Conservation (phyloP, 352 stramenopile genomes). For the Pythium myriotylum region DNA sequence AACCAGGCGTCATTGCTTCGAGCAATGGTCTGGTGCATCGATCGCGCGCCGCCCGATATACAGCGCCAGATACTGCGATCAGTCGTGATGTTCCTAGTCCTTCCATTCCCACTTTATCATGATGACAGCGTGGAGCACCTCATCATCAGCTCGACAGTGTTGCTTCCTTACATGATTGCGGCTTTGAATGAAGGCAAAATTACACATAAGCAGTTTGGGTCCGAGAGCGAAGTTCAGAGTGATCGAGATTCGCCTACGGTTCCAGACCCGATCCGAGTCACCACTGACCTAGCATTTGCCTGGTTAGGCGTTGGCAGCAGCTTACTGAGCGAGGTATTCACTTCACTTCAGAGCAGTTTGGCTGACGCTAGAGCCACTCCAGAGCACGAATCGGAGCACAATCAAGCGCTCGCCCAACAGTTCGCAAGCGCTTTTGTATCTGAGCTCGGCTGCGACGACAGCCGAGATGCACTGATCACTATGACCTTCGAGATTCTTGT, state of each 20-base stretch:
- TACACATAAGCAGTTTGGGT: background rate
- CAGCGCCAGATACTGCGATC: constrained; percentile 24
- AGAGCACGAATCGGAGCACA: background rate
- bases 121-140: constrained; percentile 39
- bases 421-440: constrained; percentile 23
- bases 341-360: background rate
- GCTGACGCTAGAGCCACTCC: background rate
- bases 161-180: constrained; percentile 38
- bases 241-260: background rate
- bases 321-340: background rate
- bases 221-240: background rate
- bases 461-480: constrained; percentile 6
- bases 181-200: background rate
- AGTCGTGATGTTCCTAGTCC: constrained; percentile 28
- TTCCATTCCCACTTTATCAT: constrained; percentile 41
- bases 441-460: constrained; percentile 8
- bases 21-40: constrained; percentile 43
- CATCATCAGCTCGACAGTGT: constrained; percentile 41
- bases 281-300: constrained; percentile 5
- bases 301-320: constrained; percentile 17
- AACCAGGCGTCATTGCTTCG: constrained; percentile 49
- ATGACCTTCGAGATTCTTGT: constrained; percentile 43
- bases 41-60: background rate
- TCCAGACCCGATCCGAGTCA: too few relatives aligned
- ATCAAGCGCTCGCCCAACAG: background rate